Evolutionary conservation across 2,329 filamentous ascomycete species (phyloP).

Genomic region (Microcyclosporella mali): DNA sequence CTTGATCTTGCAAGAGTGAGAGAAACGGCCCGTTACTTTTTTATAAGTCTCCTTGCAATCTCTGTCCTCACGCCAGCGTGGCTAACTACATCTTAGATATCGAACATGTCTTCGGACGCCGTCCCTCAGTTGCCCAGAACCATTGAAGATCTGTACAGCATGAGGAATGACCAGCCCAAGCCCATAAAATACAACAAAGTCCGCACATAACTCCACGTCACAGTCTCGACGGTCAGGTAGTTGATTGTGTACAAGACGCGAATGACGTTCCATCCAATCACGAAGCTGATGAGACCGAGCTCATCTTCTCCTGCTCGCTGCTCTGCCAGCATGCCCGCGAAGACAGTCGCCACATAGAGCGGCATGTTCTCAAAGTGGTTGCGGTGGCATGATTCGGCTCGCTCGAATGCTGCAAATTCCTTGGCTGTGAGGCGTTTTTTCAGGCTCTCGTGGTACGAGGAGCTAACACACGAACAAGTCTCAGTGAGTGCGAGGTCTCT

Average conservation of each 20-base stretch:
- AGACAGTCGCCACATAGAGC: constrained; percentile 40
- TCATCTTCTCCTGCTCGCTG: constrained; percentile 21
- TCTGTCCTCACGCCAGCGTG: not conserved
- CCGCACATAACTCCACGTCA: constrained; percentile 24
- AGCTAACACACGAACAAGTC: constrained; percentile 1
- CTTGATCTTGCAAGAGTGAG: constrained; percentile 19
- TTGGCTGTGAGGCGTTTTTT: constrained; percentile 34
- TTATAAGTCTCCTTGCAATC: constrained; percentile 35
- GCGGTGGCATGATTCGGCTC: constrained; percentile 40
- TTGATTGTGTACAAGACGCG: constrained; percentile 34
- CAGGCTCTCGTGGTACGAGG: constrained; percentile 32
- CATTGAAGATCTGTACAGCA: constrained; percentile 28
- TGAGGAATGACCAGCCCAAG: constrained; percentile 26
- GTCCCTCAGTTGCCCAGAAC: constrained; percentile 18
- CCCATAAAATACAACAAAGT: constrained; percentile 28
- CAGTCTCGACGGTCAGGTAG: constrained; percentile 29
- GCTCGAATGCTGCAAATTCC: constrained; percentile 39
- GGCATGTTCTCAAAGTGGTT: constrained; percentile 45
- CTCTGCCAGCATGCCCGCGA: constrained; percentile 40
- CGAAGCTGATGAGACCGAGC: constrained; percentile 33
- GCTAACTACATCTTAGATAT: constrained; percentile 20
- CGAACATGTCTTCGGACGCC: not conserved
- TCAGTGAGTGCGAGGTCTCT: too few species aligned
- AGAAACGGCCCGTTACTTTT: constrained; percentile 31
- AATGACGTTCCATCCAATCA: constrained; percentile 32